phyloP scores from a whole-genome alignment of 768 basidiomycete species.

The Mycena alexandri region DNA sequence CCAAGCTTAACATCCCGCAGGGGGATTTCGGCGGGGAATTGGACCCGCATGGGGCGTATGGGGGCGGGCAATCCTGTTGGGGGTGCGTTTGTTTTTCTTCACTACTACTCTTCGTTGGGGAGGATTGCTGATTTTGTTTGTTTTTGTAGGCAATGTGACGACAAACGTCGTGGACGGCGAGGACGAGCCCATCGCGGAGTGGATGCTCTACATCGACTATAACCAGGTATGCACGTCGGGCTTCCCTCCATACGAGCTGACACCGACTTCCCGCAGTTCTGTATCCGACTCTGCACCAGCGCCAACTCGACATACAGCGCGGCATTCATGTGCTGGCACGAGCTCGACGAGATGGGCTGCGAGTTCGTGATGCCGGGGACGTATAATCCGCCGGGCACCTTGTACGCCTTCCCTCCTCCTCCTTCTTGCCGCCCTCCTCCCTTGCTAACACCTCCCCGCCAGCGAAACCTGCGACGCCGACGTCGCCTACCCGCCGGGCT shows the following conservation, averaged over 20 bases:
- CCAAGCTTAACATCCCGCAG: constrained; percentile 52
- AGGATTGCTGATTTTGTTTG: too few relatives aligned
- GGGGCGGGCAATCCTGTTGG: constrained; percentile 57
- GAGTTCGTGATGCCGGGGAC: constrained; percentile 62
- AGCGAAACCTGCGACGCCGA: constrained; percentile 61
- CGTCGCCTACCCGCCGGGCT: constrained; percentile 61
- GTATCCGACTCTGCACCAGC: constrained; percentile 57
- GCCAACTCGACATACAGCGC: constrained; percentile 60
- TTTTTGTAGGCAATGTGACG: constrained; percentile 45
- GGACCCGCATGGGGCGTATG: constrained; percentile 58
- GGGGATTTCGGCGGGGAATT: constrained; percentile 61
- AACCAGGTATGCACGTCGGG: constrained; percentile 36
- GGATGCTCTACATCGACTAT: constrained; percentile 53
- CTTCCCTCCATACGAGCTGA: too few relatives aligned
- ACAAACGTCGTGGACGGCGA: constrained; percentile 52
- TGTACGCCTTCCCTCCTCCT: constrained; percentile 44
- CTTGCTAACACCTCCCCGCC: not conserved
- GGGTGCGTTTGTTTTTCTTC: constrained; percentile 35
- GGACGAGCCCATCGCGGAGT: constrained; percentile 52
- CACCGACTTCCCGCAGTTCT: constrained; percentile 41
- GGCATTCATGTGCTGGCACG: constrained; percentile 59
- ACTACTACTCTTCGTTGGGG: too few relatives aligned
- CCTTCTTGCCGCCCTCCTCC: not conserved
- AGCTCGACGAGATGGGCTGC: constrained; percentile 61
- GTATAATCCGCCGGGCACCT: constrained; percentile 56